Conservation (phyloP, 2,329 filamentous ascomycete genomes). For the Colletotrichum sp. region DNA sequence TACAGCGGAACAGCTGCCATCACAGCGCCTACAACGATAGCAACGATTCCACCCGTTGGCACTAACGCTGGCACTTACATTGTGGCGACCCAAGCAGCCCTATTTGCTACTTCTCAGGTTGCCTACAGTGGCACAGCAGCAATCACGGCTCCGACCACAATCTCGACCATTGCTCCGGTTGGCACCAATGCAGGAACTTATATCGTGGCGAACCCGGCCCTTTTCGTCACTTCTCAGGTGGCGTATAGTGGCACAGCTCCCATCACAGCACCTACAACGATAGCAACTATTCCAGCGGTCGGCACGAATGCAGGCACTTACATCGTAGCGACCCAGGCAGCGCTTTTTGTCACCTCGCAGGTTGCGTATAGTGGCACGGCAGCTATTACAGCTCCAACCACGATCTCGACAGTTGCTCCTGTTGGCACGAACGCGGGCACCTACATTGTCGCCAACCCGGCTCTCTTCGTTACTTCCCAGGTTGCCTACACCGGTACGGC, state of each 20-base stretch:
- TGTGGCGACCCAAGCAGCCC: neutral
- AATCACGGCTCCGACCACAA: neutral
- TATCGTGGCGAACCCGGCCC: neutral
- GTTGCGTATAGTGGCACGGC: neutral
- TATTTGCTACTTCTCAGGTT: neutral
- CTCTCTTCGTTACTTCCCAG: neutral
- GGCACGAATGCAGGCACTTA: conserved; percentile 9
- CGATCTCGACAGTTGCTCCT: neutral
- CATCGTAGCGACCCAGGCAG: neutral
- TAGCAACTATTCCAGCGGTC: neutral
- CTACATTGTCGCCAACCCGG: conserved; percentile 1
- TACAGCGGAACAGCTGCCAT: neutral
- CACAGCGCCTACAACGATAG: neutral
- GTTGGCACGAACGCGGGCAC: conserved; percentile 10
- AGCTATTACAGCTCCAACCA: neutral
- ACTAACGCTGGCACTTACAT: conserved; percentile 11
- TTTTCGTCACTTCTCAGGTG: neutral
- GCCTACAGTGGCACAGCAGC: neutral
- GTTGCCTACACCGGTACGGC: neutral
- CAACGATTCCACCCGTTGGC: neutral
- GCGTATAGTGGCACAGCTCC: neutral
- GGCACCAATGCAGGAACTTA: conserved; percentile 11
- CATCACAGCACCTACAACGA: neutral
- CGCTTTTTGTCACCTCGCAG: neutral
- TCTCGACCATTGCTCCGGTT: neutral